A percentile compares a stretch with the other conserved stretches of the same genome.
phyloP scores from a whole-genome alignment of 139 green algal species.

The Coelastrella sp. region DNA sequence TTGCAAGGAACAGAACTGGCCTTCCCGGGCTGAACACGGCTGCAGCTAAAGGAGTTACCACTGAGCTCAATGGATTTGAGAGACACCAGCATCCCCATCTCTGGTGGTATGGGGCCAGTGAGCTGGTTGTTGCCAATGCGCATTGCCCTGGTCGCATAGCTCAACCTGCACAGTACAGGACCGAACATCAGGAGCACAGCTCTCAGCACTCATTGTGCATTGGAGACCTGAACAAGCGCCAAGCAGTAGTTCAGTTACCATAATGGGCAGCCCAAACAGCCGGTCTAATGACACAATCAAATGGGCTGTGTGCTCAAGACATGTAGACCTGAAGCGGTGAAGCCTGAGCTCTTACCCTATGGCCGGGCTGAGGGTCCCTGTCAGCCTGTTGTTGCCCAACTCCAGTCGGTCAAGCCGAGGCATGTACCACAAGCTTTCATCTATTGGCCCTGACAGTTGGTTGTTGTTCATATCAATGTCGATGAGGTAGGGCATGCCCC shows the following conservation, averaged over 20 bases:
- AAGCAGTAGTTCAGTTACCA: too few species aligned
- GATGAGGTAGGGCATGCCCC: not conserved
- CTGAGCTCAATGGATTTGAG: not conserved
- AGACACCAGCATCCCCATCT: not conserved
- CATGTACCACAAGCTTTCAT: conserved; percentile 38
- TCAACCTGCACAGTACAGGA: not conserved
- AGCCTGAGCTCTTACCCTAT: not conserved
- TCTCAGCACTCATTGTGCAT: not conserved
- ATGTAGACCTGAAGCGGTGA: not conserved
- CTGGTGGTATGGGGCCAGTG: not conserved
- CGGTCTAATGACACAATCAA: not conserved
- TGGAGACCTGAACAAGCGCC: too few species aligned
- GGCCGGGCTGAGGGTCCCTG: not conserved
- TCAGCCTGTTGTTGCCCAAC: conserved; percentile 8
- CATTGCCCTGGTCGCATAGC: not conserved
- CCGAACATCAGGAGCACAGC: not conserved
- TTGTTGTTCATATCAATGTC: conserved; percentile 10
- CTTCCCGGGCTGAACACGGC: not conserved
- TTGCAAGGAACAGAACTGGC: not conserved
- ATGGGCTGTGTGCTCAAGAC: not conserved
- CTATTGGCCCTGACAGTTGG: conserved; percentile 14
- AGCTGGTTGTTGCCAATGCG: conserved; percentile 5
- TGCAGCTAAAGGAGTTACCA: not conserved
- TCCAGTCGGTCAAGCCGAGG: not conserved
- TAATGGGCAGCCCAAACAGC: too few species aligned